Conservation (phyloP, 2,329 filamentous ascomycete genomes). For the Aspergillus chevalieri region DNA sequence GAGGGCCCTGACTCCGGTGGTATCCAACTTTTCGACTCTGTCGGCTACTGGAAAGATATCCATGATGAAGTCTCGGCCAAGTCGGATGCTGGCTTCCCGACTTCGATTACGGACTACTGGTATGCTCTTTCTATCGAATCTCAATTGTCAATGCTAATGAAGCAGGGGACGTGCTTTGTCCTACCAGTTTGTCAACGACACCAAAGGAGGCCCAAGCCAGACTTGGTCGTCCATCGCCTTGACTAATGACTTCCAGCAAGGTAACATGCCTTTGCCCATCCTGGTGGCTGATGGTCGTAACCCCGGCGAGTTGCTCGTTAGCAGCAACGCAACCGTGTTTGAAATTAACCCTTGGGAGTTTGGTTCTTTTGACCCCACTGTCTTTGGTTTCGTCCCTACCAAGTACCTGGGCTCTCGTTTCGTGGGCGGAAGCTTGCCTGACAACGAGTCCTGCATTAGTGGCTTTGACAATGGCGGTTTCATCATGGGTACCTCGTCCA, state of each 20-base stretch:
- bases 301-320: slow-evolving; percentile 54
- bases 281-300: slow-evolving; percentile 61
- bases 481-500: slow-evolving; percentile 76
- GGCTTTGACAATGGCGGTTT: slow-evolving; percentile 78
- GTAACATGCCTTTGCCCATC: slow-evolving; percentile 62
- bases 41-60: slow-evolving; percentile 59
- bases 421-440: slow-evolving; percentile 52
- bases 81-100: slow-evolving; percentile 56
- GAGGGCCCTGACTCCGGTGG: slow-evolving; percentile 24
- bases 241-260: slow-evolving; percentile 54
- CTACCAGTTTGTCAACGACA: slow-evolving; percentile 73
- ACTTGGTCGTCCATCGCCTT: slow-evolving; percentile 73
- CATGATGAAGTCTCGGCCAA: slow-evolving; percentile 56
- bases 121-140: slow-evolving; percentile 13
- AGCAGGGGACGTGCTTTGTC: slow-evolving; percentile 63
- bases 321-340: slow-evolving; percentile 65
- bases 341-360: slow-evolving; percentile 75
- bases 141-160: neutral
- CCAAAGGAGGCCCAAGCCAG: slow-evolving; percentile 64
- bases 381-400: slow-evolving; percentile 63
- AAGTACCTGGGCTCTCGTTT: slow-evolving; percentile 68
- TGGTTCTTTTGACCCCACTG: slow-evolving; percentile 65
- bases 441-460: slow-evolving; percentile 57
- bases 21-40: slow-evolving; percentile 44
- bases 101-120: slow-evolving; percentile 83